Evolutionary conservation across 208 protist genomes (phyloP).

Genomic region (Histomonas meleagridis): DNA sequence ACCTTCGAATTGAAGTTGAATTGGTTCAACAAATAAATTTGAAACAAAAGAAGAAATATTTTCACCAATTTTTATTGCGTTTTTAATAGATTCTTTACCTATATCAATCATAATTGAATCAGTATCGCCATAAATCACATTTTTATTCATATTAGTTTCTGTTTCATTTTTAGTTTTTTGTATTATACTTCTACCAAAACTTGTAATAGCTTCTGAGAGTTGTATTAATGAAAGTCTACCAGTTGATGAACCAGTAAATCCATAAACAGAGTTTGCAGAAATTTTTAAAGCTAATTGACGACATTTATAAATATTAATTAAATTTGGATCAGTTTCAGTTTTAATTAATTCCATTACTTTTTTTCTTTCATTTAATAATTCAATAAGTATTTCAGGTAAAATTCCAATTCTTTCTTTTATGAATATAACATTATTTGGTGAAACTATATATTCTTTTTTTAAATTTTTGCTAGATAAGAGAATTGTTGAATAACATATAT

Average conservation of each 20-base stretch:
- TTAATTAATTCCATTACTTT: neutral
- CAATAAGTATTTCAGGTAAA: neutral
- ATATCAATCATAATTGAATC: neutral
- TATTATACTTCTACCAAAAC: neutral
- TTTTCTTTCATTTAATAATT: neutral
- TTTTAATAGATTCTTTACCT: neutral
- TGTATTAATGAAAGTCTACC: neutral
- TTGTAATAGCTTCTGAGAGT: neutral
- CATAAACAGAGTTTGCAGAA: neutral
- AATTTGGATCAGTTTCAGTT: neutral
- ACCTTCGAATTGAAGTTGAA: conserved; percentile 97
- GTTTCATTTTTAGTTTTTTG: neutral
- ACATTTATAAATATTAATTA: neutral
- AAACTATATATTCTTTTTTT: neutral
- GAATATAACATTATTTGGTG: neutral
- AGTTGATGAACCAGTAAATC: conserved; percentile 60
- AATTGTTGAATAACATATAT: neutral
- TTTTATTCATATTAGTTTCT: conserved; percentile 47
- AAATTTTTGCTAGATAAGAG: neutral
- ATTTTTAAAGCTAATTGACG: neutral
- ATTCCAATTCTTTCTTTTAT: neutral
- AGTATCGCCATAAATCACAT: neutral
- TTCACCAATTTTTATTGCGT: conserved; percentile 48
- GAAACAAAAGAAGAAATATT: conserved; percentile 77
- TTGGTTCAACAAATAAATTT: conserved; percentile 69